phyloP scores from a whole-genome alignment of 805 yeast species.

The Nakazawaea wickerhamii region DNA sequence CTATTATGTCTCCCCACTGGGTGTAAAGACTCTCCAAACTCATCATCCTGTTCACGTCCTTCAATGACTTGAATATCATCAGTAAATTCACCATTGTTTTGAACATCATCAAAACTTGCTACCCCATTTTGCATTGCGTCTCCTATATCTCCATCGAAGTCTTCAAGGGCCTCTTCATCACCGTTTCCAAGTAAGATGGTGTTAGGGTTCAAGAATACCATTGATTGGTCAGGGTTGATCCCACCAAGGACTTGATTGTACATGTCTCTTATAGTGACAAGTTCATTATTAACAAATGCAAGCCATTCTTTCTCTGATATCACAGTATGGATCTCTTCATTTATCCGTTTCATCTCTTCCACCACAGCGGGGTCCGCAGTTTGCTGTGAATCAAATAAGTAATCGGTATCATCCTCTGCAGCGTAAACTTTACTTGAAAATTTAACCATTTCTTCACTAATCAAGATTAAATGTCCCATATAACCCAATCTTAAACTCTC shows the following conservation, averaged over 20 bases:
- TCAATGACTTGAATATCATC: slow-evolving; percentile 20
- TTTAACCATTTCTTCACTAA: slow-evolving; percentile 56
- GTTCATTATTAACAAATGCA: slow-evolving; percentile 42
- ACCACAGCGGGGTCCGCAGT: background rate
- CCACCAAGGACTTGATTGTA: slow-evolving; percentile 55
- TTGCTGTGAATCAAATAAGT: slow-evolving; percentile 1
- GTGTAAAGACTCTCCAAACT: slow-evolving; percentile 30
- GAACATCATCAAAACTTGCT: slow-evolving; percentile 4
- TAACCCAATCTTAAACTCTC: slow-evolving; percentile 47
- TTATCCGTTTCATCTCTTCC: slow-evolving; percentile 2
- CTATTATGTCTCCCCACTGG: slow-evolving; percentile 27
- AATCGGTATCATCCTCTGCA: slow-evolving; percentile 23
- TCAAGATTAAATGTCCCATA: slow-evolving; percentile 53
- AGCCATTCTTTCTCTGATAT: slow-evolving; percentile 32
- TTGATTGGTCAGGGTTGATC: slow-evolving; percentile 33
- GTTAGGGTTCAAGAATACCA: slow-evolving; percentile 31
- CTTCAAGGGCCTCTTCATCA: slow-evolving; percentile 33
- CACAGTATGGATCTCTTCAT: slow-evolving; percentile 8
- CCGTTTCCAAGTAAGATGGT: slow-evolving; percentile 32
- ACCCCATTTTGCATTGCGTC: too few species aligned
- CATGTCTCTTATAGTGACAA: slow-evolving; percentile 48
- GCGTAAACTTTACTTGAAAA: slow-evolving; percentile 31
- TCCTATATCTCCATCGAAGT: slow-evolving; percentile 20
- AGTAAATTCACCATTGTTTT: slow-evolving; percentile 18
- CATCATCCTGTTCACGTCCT: slow-evolving; percentile 18